Evolutionary conservation across 1,284 basidiomycete genomes (phyloP).

Genomic region (Melanopsichium pennsylvanicum): DNA sequence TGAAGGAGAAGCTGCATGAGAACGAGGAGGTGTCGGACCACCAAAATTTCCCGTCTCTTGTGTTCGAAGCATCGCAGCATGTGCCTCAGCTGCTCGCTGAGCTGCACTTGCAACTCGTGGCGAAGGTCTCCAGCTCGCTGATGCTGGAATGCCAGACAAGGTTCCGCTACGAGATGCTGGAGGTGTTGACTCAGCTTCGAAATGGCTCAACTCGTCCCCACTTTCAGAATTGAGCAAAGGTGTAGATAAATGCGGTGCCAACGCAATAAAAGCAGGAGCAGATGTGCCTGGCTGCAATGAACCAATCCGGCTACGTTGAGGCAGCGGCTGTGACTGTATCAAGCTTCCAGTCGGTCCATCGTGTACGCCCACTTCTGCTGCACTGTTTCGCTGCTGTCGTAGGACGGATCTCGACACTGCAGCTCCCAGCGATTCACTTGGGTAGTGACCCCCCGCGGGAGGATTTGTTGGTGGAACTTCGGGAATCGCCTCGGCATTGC

Average conservation of each 20-base stretch:
- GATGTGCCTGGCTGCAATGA: constrained; percentile 25
- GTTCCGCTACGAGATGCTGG: constrained; percentile 1
- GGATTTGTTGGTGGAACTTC: neutral
- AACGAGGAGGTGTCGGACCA: constrained; percentile 19
- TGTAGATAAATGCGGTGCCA: constrained; percentile 28
- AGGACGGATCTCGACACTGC: constrained; percentile 27
- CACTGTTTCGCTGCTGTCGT: neutral
- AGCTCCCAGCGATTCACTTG: constrained; percentile 36
- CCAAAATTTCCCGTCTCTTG: constrained; percentile 1
- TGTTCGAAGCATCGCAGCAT: constrained; percentile 7
- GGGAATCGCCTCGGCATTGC: neutral
- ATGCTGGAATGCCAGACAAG: constrained; percentile 16
- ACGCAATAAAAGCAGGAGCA: constrained; percentile 14
- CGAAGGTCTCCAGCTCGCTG: constrained; percentile 40
- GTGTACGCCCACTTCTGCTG: neutral
- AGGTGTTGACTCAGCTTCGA: neutral
- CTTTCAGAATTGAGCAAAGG: constrained; percentile 16
- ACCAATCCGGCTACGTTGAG: constrained; percentile 24
- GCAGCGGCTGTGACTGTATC: constrained; percentile 8
- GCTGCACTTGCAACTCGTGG: constrained; percentile 34
- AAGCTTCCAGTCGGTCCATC: neutral
- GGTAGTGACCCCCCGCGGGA: constrained; percentile 30
- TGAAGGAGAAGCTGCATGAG: constrained; percentile 8
- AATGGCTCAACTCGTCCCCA: neutral
- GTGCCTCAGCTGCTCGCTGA: constrained; percentile 28